phyloP scores from a whole-genome alignment of 441 rosid genomes.

The Euphorbia celastroides region DNA sequence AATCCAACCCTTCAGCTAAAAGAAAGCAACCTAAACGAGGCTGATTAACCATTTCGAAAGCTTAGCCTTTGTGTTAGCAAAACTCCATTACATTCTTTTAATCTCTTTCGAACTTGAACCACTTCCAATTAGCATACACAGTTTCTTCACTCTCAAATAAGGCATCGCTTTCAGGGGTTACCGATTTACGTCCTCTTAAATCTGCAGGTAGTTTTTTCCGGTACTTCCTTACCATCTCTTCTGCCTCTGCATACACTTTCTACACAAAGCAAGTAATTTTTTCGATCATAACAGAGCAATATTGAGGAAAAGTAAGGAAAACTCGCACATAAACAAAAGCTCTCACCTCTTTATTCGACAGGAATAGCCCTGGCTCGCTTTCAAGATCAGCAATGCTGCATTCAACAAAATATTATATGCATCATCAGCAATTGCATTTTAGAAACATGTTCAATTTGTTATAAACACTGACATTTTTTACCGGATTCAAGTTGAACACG shows the following conservation, averaged over 20 bases:
- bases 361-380: constrained; percentile 75
- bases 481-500: not conserved
- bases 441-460: no score
- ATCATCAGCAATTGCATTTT: not conserved
- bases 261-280: constrained; percentile 21
- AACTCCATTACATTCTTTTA: constrained; percentile 1
- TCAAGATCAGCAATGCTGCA: constrained; percentile 81
- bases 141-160: constrained; percentile 46
- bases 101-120: constrained; percentile 74
- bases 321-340: not conserved
- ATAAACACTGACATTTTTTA: no score
- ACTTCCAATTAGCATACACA: constrained; percentile 76
- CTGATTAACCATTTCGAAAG: not conserved
- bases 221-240: constrained; percentile 72
- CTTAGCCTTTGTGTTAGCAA: not conserved
- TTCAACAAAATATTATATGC: not conserved
- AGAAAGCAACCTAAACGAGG: constrained; percentile 1
- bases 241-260: constrained; percentile 78
- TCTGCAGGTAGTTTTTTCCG: constrained; percentile 45
- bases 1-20: constrained; percentile 5
- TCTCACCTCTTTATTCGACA: constrained; percentile 68
- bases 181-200: constrained; percentile 19
- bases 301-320: not conserved
- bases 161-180: constrained; percentile 24
- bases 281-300: not conserved